These are phyloP conservation scores for Flueggea neowawraea DNA, from an alignment of 441 rosid genomes.

Conservation along the genomic window DNA sequence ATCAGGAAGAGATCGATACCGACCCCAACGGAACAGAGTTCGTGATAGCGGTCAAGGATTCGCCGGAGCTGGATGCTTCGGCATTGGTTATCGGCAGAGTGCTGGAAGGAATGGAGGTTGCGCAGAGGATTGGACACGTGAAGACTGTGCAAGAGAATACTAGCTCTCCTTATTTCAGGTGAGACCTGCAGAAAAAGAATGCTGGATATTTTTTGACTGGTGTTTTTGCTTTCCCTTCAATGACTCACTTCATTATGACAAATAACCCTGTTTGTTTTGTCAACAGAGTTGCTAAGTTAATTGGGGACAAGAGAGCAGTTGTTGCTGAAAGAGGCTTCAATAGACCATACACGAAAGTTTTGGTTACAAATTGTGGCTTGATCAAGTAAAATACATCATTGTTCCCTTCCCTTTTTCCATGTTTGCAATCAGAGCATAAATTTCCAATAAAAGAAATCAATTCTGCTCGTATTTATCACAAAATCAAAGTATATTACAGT, in stretches of 20 bases:
- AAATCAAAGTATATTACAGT: conserved; percentile 3
- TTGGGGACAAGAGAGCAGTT: conserved; percentile 87
- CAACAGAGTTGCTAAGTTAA: conserved; percentile 75
- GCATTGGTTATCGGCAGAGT: conserved; percentile 72
- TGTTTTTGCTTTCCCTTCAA: too few relatives aligned
- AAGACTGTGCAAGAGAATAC: conserved; percentile 87
- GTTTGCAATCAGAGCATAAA: conserved; percentile 9
- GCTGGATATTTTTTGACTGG: too few relatives aligned
- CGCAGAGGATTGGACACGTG: conserved; percentile 52
- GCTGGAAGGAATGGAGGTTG: conserved; percentile 73
- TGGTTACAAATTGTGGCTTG: conserved; percentile 70
- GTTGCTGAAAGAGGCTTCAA: conserved; percentile 93
- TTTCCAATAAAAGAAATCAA: conserved; percentile 6
- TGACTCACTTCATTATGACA: background rate
- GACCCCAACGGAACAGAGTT: conserved; percentile 89
- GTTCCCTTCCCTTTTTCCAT: background rate
- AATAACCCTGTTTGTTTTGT: conserved; percentile 1
- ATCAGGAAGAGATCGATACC: conserved; percentile 53
- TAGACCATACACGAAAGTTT: conserved; percentile 79
- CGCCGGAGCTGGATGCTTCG: conserved; percentile 78
- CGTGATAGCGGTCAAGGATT: conserved; percentile 57
- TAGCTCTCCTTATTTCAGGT: conserved; percentile 88
- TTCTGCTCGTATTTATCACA: conserved; percentile 10
- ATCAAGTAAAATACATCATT: conserved; percentile 15
- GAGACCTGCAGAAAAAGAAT: conserved; percentile 2